Evolutionary conservation across 2,329 filamentous ascomycete species (phyloP), one percentile per base, ranked within the genome.

Genomic region (Epichloe brachyelytri): DNA sequence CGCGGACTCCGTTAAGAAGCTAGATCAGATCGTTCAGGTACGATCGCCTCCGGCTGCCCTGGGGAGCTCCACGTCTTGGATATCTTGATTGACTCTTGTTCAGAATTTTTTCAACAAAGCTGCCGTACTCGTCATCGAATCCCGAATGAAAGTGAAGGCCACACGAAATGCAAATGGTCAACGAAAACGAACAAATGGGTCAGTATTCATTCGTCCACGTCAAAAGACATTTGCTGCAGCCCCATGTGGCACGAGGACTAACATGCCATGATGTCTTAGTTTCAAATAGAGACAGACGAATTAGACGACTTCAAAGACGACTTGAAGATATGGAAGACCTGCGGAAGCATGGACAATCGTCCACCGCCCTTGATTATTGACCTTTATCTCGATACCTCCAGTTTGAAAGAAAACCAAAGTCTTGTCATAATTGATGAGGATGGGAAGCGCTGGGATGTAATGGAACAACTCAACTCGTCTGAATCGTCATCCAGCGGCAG

Each of bases 11-110:
- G 70, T 85, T 65, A 80, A 78, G 69, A 93, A 93, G 72, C 75
- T 96, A 59, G 93, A 94, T 66, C 89, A 95, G 70, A 93, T 97
- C 62, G 83, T 96, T 60, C 88, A 93, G 78, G 89, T 94, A 60
- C 45, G 61, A 56, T 30, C 5, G 15, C 17, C 14, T n/a, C 36
- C 15, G 36, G 36, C 36, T 15, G 19, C 44, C 33, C 12, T 37
- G 37, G 11, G 11, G 15, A 15, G 12, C n/a, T 4, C 33, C n/a
- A 20, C 10, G 17, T 3, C 4, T 8, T 12, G 6, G 7, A 30
- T 4, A 11, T 4, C n/a, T n/a, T 22, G 14, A 40, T 50, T 43
- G n/a, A 38, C 30, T 12, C 8, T 52, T 4, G 4, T 17, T 30
- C 61, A 96, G 89, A 95, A 96, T 65, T 93, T 95, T 68, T 87